Conservation (phyloP, 2,329 filamentous ascomycete species). For the Orbilia brochopaga region DNA sequence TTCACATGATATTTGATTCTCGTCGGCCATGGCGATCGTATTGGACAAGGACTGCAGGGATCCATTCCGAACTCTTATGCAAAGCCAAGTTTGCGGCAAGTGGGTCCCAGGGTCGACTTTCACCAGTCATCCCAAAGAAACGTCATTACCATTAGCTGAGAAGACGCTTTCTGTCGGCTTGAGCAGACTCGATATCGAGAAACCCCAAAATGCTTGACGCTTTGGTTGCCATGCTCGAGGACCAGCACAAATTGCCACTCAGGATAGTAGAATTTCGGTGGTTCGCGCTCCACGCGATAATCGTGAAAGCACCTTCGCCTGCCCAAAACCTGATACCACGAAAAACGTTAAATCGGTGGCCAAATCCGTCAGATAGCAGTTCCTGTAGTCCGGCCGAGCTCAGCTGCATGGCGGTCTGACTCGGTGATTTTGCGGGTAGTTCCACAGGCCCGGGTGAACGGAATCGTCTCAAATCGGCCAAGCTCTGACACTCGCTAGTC, state of each 20-base stretch:
- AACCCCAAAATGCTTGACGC: too few species aligned
- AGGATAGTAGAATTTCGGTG: too few species aligned
- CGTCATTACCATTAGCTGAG: constrained; percentile 1
- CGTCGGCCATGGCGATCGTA: background rate
- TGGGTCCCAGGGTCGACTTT: constrained; percentile 12
- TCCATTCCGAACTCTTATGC: background rate
- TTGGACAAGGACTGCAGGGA: constrained; percentile 22
- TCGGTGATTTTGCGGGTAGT: background rate
- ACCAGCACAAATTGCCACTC: too few species aligned
- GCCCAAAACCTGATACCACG: too few species aligned
- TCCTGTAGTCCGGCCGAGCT: constrained; percentile 6
- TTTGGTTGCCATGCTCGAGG: too few species aligned
- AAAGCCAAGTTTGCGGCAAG: constrained; percentile 39
- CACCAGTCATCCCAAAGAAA: background rate
- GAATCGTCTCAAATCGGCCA: background rate
- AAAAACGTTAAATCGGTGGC: too few species aligned
- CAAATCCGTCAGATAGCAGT: background rate
- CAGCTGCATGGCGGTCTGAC: background rate
- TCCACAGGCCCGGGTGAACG: constrained; percentile 1
- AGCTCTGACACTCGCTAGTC: background rate
- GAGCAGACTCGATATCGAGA: too few species aligned
- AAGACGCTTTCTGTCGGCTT: too few species aligned
- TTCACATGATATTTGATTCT: constrained; percentile 27
- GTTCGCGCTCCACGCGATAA: too few species aligned
- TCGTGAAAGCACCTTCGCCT: too few species aligned